Conservation (phyloP, 768 basidiomycete species). For the Tubosaeta sp. region DNA sequence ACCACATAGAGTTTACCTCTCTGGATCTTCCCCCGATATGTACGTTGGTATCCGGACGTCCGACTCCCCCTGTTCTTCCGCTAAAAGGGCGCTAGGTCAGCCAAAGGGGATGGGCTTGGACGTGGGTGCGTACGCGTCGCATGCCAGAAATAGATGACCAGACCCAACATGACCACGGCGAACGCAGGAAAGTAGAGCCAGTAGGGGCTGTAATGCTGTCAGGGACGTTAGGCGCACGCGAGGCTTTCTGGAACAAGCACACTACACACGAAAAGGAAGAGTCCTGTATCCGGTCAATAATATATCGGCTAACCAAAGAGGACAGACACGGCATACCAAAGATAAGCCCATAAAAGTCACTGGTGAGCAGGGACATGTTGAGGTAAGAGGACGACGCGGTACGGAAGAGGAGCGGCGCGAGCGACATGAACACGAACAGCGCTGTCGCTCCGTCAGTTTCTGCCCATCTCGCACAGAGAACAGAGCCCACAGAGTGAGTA, state of each 20-base stretch:
- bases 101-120: background rate
- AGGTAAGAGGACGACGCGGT: conserved; percentile 82
- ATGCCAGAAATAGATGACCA: conserved; percentile 83
- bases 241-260: background rate
- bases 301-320: background rate
- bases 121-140: conserved; percentile 58
- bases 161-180: conserved; percentile 60
- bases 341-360: conserved; percentile 83
- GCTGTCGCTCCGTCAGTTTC: conserved; percentile 34
- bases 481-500: conserved; percentile 37
- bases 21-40: background rate
- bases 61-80: conserved; percentile 64
- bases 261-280: conserved; percentile 48
- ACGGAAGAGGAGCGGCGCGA: conserved; percentile 78
- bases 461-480: background rate
- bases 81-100: conserved; percentile 32
- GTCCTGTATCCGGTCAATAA: conserved; percentile 28
- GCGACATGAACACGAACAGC: conserved; percentile 77
- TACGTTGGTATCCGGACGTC: conserved; percentile 23
- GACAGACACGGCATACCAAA: conserved; percentile 41
- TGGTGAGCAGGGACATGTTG: conserved; percentile 80
- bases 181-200: conserved; percentile 89
- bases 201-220: conserved; percentile 74
- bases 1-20: no score
- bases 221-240: background rate